Percentiles rank a stretch among this genome's conserved stretches.
Conservation (phyloP, 208 protist genomes). For the Eutreptiella sp. region DNA sequence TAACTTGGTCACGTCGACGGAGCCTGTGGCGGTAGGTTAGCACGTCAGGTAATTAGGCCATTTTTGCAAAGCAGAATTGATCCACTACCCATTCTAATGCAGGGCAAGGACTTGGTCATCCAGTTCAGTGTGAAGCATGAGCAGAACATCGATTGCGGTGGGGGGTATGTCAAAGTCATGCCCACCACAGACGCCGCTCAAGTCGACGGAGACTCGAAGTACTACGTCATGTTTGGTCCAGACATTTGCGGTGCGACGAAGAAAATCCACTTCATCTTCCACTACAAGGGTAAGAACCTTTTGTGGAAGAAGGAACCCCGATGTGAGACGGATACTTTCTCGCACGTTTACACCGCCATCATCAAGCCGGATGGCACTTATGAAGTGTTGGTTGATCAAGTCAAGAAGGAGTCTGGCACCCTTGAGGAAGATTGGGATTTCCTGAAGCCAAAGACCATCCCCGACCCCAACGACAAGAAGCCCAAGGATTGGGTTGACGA, state of each 20-base stretch:
- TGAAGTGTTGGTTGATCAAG: constrained; percentile 71
- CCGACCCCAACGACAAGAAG: constrained; percentile 65
- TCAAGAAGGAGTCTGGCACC: constrained; percentile 48
- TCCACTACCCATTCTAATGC: constrained; percentile 62
- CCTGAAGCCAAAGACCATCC: constrained; percentile 66
- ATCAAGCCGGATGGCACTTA: constrained; percentile 82
- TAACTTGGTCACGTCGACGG: no score
- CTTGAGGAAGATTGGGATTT: constrained; percentile 82
- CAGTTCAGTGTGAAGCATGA: constrained; percentile 82
- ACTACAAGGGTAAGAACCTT: constrained; percentile 83
- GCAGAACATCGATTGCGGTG: constrained; percentile 79
- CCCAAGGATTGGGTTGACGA: constrained; percentile 75
- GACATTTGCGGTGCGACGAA: constrained; percentile 76
- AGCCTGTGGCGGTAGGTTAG: no score
- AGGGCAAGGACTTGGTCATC: constrained; percentile 75
- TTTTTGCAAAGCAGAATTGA: no score
- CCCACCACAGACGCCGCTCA: constrained; percentile 53
- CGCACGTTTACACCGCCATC: constrained; percentile 86
- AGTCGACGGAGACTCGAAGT: constrained; percentile 74
- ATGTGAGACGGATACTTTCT: constrained; percentile 58
- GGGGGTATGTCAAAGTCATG: constrained; percentile 87
- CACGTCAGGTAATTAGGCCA: no score
- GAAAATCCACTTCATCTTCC: constrained; percentile 84
- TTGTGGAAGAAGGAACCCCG: constrained; percentile 63
- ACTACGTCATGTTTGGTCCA: constrained; percentile 92